Evolutionary conservation across 345 rosid genomes (phyloP).

Genomic region (Acer negundo): DNA sequence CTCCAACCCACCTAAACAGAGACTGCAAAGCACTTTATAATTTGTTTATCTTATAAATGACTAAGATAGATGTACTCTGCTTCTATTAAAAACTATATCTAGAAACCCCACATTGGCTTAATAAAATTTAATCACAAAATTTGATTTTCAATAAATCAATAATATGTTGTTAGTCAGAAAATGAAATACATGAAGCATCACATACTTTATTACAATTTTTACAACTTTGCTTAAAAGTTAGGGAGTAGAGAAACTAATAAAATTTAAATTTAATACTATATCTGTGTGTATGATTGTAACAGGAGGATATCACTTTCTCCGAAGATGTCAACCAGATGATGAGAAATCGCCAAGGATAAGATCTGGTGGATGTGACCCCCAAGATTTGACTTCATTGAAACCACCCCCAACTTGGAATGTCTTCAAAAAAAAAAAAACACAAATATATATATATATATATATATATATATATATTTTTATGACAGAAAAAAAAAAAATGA

Average conservation of each 20-base stretch:
- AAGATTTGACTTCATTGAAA: constrained; percentile 36
- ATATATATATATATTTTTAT: neutral
- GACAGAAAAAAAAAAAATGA: neutral
- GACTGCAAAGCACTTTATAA: neutral
- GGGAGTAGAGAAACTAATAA: neutral
- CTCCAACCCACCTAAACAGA: neutral
- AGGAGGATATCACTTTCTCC: constrained; percentile 62
- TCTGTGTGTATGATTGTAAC: constrained; percentile 23
- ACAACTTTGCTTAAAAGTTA: neutral
- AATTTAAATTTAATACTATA: neutral
- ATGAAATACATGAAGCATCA: neutral
- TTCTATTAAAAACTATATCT: neutral
- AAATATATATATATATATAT: too few relatives aligned
- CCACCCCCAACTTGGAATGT: constrained; percentile 23
- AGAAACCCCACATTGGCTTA: neutral
- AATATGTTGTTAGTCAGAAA: constrained; percentile 24
- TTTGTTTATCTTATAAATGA: neutral
- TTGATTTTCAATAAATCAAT: too few relatives aligned
- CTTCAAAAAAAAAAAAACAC: neutral
- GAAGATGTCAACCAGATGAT: constrained; percentile 55
- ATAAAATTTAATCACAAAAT: neutral
- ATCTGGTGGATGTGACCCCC: constrained; percentile 49
- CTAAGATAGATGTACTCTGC: neutral
- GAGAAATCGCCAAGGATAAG: constrained; percentile 63
- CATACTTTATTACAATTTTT: neutral